A percentile compares a stretch with the other conserved stretches of the same genome.
Evolutionary conservation across 192 early-diverging fungal species (phyloP).

Genomic region (Coemansia sp.): DNA sequence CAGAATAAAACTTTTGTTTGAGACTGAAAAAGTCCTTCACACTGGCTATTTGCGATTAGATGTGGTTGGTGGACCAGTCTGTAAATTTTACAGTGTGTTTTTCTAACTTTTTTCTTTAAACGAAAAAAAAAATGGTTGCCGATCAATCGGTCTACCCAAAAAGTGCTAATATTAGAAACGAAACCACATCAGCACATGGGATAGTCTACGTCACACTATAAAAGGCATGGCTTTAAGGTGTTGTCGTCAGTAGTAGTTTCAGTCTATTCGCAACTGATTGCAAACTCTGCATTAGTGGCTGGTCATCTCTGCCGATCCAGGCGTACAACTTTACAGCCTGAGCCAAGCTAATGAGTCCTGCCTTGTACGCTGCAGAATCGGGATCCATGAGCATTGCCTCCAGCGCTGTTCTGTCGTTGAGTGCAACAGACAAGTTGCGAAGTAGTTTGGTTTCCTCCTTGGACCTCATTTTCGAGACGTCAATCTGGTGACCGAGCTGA

Average conservation of each 20-base stretch:
- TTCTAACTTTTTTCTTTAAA: not conserved
- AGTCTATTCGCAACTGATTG: slow-evolving; percentile 35
- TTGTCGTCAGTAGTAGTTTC: slow-evolving; percentile 8
- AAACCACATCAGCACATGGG: too few relatives aligned
- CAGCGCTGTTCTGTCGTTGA: slow-evolving; percentile 44
- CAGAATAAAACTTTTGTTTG: too few relatives aligned
- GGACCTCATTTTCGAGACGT: slow-evolving; percentile 13
- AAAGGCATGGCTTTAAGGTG: not conserved
- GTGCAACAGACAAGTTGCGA: slow-evolving; percentile 15
- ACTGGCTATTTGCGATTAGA: too few relatives aligned
- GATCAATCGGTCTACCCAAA: too few relatives aligned
- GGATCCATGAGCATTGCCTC: slow-evolving; percentile 38
- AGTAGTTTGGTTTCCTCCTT: slow-evolving; percentile 23
- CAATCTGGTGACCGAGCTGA: slow-evolving; percentile 16
- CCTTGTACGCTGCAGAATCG: slow-evolving; percentile 32
- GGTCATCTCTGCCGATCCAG: slow-evolving; percentile 37
- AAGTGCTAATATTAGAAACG: too few relatives aligned
- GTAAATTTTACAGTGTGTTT: not conserved
- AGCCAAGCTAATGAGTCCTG: slow-evolving; percentile 33
- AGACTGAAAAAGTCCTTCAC: too few relatives aligned
- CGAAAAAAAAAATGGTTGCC: not conserved
- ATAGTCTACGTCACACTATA: not conserved
- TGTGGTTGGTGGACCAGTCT: too few relatives aligned
- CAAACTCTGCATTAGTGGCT: slow-evolving; percentile 20
- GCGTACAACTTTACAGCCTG: slow-evolving; percentile 43